Conservation (phyloP, 208 protist genomes). For the Phytomonas serpens region DNA sequence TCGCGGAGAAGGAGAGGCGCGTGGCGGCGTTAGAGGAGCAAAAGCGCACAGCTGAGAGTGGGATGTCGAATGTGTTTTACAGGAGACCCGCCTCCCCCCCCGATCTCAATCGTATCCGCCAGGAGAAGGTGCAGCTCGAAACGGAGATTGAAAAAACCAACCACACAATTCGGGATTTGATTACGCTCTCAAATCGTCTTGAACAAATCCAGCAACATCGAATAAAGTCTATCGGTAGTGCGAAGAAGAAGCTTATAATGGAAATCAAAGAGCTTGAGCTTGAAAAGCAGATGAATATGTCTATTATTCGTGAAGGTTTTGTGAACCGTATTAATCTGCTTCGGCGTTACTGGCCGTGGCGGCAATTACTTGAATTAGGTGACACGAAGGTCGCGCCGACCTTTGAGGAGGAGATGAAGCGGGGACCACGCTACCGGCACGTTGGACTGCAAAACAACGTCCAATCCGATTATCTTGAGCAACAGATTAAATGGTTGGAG, state of each 20-base stretch:
- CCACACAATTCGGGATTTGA: slow-evolving; percentile 31
- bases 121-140: slow-evolving; percentile 44
- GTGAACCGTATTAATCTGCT: slow-evolving; percentile 71
- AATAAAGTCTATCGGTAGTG: slow-evolving; percentile 18
- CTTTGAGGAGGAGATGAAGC: slow-evolving; percentile 72
- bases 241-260: slow-evolving; percentile 17
- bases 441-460: slow-evolving; percentile 81
- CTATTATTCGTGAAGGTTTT: slow-evolving; percentile 52
- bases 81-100: slow-evolving; percentile 36
- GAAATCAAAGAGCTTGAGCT: slow-evolving; percentile 38
- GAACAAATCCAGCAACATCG: slow-evolving; percentile 33
- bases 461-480: slow-evolving; percentile 59
- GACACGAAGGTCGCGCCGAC: slow-evolving; percentile 62
- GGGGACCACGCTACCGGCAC: slow-evolving; percentile 72
- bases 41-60: background rate
- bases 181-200: slow-evolving; percentile 47
- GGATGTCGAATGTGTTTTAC: background rate
- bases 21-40: slow-evolving; percentile 12
- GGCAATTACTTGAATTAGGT: slow-evolving; percentile 70
- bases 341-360: slow-evolving; percentile 83
- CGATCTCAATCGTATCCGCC: slow-evolving; percentile 40
- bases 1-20: slow-evolving; percentile 39
- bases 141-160: slow-evolving; percentile 46
- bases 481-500: slow-evolving; percentile 74
- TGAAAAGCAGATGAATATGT: slow-evolving; percentile 25